These are phyloP conservation scores for Macadamia tetraphylla DNA, from an alignment of 164 flowering plant species.

Conservation along the genomic window DNA sequence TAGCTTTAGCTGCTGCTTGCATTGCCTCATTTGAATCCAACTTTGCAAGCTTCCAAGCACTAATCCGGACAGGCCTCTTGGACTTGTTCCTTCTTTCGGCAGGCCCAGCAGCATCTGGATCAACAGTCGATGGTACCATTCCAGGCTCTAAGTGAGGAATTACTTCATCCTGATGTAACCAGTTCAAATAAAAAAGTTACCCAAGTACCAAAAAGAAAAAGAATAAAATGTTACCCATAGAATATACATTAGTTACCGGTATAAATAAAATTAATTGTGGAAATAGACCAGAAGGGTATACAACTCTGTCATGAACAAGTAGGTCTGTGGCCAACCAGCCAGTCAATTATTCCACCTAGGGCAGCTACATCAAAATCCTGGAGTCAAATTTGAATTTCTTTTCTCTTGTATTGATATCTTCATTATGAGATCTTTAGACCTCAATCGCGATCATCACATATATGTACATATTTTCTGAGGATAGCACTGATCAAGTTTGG, in stretches of 20 bases:
- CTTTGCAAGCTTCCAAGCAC: slow-evolving; percentile 97
- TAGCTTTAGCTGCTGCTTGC: slow-evolving; percentile 89
- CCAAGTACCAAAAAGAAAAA: no score
- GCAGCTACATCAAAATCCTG: no score
- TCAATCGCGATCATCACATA: background rate
- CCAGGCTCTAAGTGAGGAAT: slow-evolving; percentile 93
- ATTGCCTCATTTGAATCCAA: slow-evolving; percentile 79
- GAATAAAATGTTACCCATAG: background rate
- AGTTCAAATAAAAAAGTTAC: background rate
- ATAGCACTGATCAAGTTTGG: background rate
- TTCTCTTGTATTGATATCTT: no score
- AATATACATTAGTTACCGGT: background rate
- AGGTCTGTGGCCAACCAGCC: no score
- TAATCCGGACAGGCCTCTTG: slow-evolving; percentile 64
- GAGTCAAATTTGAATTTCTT: no score
- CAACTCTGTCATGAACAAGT: no score
- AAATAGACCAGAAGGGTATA: background rate
- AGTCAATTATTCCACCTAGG: no score
- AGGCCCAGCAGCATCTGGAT: slow-evolving; percentile 77
- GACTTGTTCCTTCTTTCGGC: slow-evolving; percentile 50
- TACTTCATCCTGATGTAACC: slow-evolving; percentile 74
- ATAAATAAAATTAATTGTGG: background rate
- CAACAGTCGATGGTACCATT: slow-evolving; percentile 87
- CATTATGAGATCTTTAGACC: no score
- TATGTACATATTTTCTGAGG: background rate